phyloP scores from a whole-genome alignment of 768 basidiomycete species.

The Suillus clintonianus region DNA sequence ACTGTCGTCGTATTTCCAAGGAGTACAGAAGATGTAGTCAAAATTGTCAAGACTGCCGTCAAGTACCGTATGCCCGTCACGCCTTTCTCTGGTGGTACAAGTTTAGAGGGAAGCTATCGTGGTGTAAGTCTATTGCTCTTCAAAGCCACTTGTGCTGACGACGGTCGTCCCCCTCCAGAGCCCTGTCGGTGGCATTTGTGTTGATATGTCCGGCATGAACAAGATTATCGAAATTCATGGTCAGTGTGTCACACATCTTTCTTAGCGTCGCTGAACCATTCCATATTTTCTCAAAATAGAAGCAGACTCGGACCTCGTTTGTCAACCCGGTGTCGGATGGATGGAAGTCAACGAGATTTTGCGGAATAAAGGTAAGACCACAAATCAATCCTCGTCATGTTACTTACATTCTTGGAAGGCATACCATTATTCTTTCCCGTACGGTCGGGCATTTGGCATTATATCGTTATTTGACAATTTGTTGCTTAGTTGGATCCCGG shows the following conservation, averaged over 20 bases:
- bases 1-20: conserved; percentile 66
- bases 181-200: conserved; percentile 64
- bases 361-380: conserved; percentile 51
- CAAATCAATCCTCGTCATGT: not conserved
- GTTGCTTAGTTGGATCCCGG: conserved; percentile 66
- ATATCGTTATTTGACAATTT: not conserved
- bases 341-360: conserved; percentile 71
- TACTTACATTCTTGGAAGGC: conserved; percentile 36
- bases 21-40: conserved; percentile 80
- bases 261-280: not conserved
- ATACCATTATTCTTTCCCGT: conserved; percentile 87
- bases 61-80: conserved; percentile 77
- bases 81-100: conserved; percentile 81
- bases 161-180: conserved; percentile 12
- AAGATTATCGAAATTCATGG: conserved; percentile 74
- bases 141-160: not conserved
- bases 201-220: conserved; percentile 82
- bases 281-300: conserved; percentile 37
- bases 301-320: conserved; percentile 70
- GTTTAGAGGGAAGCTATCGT: conserved; percentile 74
- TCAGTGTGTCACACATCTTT: conserved; percentile 25
- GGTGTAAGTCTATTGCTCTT: conserved; percentile 45
- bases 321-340: conserved; percentile 75
- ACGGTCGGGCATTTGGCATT: conserved; percentile 12
- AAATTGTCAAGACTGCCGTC: conserved; percentile 72